phyloP scores from a whole-genome alignment of 495 filamentous ascomycete genomes.

The Trichocladium uniseriatum region DNA sequence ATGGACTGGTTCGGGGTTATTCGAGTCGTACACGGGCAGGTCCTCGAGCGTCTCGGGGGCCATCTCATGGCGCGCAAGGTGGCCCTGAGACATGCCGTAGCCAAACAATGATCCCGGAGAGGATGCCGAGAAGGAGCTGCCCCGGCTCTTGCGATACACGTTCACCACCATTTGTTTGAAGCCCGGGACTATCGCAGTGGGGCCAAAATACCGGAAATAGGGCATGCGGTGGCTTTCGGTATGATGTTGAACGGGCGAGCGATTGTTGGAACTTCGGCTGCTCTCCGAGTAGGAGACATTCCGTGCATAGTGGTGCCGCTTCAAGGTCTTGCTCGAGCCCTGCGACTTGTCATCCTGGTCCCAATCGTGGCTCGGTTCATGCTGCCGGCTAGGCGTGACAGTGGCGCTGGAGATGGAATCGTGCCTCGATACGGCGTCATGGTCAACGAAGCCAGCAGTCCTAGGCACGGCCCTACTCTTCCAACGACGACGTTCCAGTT shows the following conservation, averaged over 20 bases:
- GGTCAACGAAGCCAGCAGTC: constrained; percentile 18
- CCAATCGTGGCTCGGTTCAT: constrained; percentile 22
- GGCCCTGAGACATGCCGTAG: constrained; percentile 5
- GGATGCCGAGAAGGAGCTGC: constrained; percentile 32
- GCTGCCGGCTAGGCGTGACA: constrained; percentile 8
- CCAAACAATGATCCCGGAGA: constrained; percentile 28
- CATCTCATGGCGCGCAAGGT: constrained; percentile 31
- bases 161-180: constrained; percentile 88
- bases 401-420: constrained; percentile 21
- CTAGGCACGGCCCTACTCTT: constrained; percentile 16
- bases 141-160: constrained; percentile 42
- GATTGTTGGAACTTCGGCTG: constrained; percentile 31
- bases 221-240: constrained; percentile 60
- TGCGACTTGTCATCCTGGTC: constrained; percentile 21
- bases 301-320: constrained; percentile 18
- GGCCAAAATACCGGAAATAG: constrained; percentile 81
- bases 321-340: constrained; percentile 14
- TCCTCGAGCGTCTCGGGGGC: constrained; percentile 51
- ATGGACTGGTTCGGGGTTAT: constrained; percentile 55
- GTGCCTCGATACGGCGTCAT: constrained; percentile 8
- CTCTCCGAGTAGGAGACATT: constrained; percentile 35
- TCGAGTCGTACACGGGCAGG: constrained; percentile 69
- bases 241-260: constrained; percentile 35
- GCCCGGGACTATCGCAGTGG: constrained; percentile 82
- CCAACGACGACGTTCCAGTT: constrained; percentile 27